Evolutionary conservation across 1,284 basidiomycete genomes (phyloP).

Genomic region (Apiotrichum gracile): DNA sequence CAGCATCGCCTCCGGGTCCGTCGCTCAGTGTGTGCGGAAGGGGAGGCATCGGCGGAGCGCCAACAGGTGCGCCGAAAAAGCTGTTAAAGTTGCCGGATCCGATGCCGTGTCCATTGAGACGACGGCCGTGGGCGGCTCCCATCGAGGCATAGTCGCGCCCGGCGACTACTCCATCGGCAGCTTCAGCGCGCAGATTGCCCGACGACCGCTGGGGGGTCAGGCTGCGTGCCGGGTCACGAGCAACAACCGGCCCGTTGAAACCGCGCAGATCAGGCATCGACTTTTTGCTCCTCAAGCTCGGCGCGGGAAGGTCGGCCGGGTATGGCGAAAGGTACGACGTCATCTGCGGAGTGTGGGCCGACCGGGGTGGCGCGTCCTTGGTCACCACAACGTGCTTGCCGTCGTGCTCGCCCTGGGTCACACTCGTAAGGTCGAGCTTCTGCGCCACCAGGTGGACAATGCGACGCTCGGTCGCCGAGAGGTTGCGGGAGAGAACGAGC

Average conservation of each 20-base stretch:
- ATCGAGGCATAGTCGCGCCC: constrained; percentile 38
- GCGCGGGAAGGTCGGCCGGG: constrained; percentile 54
- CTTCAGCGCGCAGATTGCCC: constrained; percentile 84
- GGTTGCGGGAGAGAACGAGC: constrained; percentile 82
- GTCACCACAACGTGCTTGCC: constrained; percentile 90
- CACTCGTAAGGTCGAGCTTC: constrained; percentile 90
- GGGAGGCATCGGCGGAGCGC: constrained; percentile 38
- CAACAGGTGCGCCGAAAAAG: constrained; percentile 25
- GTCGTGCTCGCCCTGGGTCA: constrained; percentile 87
- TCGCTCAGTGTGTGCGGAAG: constrained; percentile 17
- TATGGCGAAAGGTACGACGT: constrained; percentile 49
- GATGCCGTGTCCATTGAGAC: constrained; percentile 22
- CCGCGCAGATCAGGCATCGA: constrained; percentile 68
- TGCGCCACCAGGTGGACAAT: constrained; percentile 95
- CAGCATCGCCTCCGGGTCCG: constrained; percentile 5
- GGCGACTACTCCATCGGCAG: constrained; percentile 64
- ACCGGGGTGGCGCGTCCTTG: constrained; percentile 40
- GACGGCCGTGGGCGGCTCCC: constrained; percentile 27
- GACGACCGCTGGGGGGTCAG: constrained; percentile 77
- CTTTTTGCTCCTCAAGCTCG: constrained; percentile 76
- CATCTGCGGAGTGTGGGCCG: constrained; percentile 56
- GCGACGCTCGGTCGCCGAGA: constrained; percentile 77
- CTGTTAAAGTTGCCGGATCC: constrained; percentile 26
- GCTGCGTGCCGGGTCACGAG: constrained; percentile 69
- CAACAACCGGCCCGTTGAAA: constrained; percentile 58